Conservation (phyloP, 2,329 filamentous ascomycete species). For the Penicillium sp. region DNA sequence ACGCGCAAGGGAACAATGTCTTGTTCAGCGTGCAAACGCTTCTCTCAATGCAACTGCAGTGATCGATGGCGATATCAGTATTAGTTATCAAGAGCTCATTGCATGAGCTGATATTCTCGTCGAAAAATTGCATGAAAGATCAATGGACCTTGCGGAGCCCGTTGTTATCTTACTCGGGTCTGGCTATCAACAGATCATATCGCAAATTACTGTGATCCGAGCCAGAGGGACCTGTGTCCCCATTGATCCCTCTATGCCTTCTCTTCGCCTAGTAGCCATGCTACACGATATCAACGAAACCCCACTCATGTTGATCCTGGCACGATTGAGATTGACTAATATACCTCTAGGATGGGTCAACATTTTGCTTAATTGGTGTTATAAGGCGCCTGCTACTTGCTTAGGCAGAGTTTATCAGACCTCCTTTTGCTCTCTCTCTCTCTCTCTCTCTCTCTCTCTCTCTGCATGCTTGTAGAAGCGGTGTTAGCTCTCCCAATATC, state of each 20-base stretch:
- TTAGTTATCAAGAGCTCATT: not conserved
- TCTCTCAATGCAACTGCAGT: not conserved
- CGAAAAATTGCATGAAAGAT: not conserved
- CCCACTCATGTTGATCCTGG: too few species aligned
- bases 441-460: too few species aligned
- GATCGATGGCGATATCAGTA: not conserved
- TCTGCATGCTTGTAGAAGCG: too few species aligned
- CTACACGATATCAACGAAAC: constrained; percentile 1
- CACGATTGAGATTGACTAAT: too few species aligned
- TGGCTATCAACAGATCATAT: not conserved
- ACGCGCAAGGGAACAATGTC: not conserved
- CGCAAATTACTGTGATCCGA: not conserved
- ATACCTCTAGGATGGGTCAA: too few species aligned
- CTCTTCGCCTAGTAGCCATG: not conserved
- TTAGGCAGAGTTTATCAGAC: too few species aligned
- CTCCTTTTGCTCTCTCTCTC: too few species aligned
- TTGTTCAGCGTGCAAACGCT: not conserved
- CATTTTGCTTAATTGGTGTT: too few species aligned
- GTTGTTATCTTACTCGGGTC: not conserved
- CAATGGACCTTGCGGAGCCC: not conserved
- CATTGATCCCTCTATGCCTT: not conserved
- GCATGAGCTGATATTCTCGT: constrained; percentile 1
- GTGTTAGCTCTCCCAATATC: too few species aligned
- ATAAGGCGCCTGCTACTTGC: too few species aligned
- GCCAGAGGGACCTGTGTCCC: constrained; percentile 1